Evolutionary conservation across 352 stramenopile species (phyloP), one percentile per base, ranked within the genome.

Genomic region (Globisporangium lucens): DNA sequence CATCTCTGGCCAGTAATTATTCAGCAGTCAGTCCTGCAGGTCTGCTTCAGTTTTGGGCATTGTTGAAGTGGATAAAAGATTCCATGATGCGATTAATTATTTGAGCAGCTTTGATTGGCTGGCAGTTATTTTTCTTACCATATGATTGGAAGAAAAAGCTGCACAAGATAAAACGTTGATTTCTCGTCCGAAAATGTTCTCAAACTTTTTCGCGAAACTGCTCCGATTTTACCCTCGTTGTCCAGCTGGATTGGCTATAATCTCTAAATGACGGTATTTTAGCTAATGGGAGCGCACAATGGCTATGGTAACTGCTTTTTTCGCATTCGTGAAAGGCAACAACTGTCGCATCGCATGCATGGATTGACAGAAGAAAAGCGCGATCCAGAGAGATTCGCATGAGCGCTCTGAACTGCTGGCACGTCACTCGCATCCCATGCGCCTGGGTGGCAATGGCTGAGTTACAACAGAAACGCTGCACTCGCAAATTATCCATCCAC

Each of bases 281-380:
- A 61, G 20, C 33, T 33, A 49, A 49, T 61, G 3, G n/a, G 0
- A 17, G 8, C 6, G 30, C 7, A n/a, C 4, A 4, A 3, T 15
- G 15, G 51, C 10, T 27, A 3, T 17, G 8, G 53, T 17, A 59
- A 41, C 53, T 15, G 30, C 13, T 4, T 27, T 13, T 6, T 13
- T 43, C 30, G 30, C 30, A 33, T 43, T 12, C 24, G 9, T 4
- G 10, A 55, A 57, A 57, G 10, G 22, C 29, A 56, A 3, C 24
- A 13, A 15, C 29, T 1, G 27, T 56, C 27, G 29, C 53, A 43
- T 61, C 30, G 30, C 55, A 61, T 61, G 17, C 55, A 61, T 61
- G 17, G 7, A 9, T n/a, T 61, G 30, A 29, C 20, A 38, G 55
- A 61, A 61, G 20, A 38, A 60, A 60, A 38, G 13, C 24, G 52